Conservation (phyloP, 352 stramenopile species). For the Phytophthora cajani region DNA sequence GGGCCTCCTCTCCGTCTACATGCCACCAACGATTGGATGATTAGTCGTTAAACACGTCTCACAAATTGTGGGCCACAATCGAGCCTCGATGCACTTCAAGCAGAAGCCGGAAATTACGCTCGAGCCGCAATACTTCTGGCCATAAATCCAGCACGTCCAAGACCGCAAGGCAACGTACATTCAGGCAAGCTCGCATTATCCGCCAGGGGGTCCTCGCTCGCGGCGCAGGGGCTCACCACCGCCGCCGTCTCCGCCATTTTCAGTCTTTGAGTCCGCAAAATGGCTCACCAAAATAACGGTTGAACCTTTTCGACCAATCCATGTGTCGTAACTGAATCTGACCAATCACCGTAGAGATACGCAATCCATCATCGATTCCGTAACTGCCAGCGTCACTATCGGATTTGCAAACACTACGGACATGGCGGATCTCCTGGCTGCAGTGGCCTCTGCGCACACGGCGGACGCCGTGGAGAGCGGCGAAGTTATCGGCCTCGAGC, state of each 20-base stretch:
- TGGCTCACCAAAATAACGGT: slow-evolving; percentile 1
- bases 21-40: neutral
- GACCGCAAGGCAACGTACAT: slow-evolving; percentile 24
- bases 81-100: slow-evolving; percentile 2
- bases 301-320: slow-evolving; percentile 17
- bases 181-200: neutral
- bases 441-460: slow-evolving; percentile 34
- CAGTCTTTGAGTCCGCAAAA: neutral
- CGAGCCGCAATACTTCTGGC: slow-evolving; percentile 4
- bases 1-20: slow-evolving; percentile 22
- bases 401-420: neutral
- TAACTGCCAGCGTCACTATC: slow-evolving; percentile 1
- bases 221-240: slow-evolving; percentile 1
- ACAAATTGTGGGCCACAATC: neutral
- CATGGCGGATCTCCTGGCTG: slow-evolving; percentile 60
- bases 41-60: slow-evolving; percentile 2
- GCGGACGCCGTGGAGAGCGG: slow-evolving; percentile 32
- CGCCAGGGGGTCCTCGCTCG: neutral
- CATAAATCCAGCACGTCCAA: neutral
- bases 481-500: slow-evolving; percentile 47
- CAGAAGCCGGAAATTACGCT: slow-evolving; percentile 1
- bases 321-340: neutral
- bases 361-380: neutral
- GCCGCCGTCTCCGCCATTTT: slow-evolving; percentile 10
- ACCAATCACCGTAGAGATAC: neutral